Base-by-base conservation (phyloP, 2,329 filamentous ascomycete species). In the Sporothrix mexicana region DNA sequence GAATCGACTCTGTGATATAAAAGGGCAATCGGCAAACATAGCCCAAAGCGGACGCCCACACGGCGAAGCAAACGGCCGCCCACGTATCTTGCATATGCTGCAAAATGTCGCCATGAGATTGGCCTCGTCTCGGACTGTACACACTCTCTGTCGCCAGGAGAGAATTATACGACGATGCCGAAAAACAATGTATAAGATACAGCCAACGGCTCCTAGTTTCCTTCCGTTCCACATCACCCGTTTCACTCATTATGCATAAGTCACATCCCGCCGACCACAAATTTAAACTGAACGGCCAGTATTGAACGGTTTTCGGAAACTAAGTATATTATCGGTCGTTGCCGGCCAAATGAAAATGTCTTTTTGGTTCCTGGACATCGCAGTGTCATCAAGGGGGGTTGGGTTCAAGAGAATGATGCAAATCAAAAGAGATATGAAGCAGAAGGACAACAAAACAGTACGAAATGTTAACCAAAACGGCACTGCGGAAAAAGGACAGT, bases 321-420 rank as follows among this genome's bases (percentile, higher is more conserved):
- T 49, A 12, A 70, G 47, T 76, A 68, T 75, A 75, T 74, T 74
- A 74, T 76, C 69, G 76, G 75, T 76, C 75, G 75, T 77, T 70
- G 75, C 76, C 75, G 76, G 74, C 75, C 76, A 73, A 71, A 70
- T 73, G 69, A 68, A 72, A 70, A 71, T 45, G 72, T 75, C 74
- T 76, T 76, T 74, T 75, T 49, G 68, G 62, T 74, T 53, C 73
- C 70, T 62, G 70, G 70, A 69, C 62, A 57, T 71, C 55, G 70
- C 75, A 72, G 70, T 75, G 59, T 74, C 75, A 64, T 77, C 41
- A 47, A 25, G 61, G 61, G n/a, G 59, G 17, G 20, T 1, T 74
- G 43, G 70, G 53, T 47, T 17, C 41, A 47, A 62, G 59, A 13
- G 36, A 51, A 2, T 68, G 41, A 51, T 36, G 30, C 30, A 23